Evolutionary conservation across 1,284 basidiomycete genomes (phyloP), one percentile per base, ranked within the genome.

Genomic region (Leucoagaricus sp.): DNA sequence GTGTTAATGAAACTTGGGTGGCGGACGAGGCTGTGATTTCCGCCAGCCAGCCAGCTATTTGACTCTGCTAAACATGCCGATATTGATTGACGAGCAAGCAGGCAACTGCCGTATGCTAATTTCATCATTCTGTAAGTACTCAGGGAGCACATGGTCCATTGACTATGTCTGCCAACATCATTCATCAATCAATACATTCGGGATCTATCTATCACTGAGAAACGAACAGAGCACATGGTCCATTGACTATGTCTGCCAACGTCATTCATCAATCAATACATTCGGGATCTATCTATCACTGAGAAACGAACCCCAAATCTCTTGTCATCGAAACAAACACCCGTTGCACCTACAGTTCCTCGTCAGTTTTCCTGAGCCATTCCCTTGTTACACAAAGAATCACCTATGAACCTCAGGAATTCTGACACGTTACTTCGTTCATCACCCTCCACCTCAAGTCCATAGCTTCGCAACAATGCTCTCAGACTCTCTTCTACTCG

Each of bases 321-420:
- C 25, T 28, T 23, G 6, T 23, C 45, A 42, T 46, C 52, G 15
- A 51, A 29, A 45, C 36, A 40, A 9, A 46, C 40, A 33, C 28
- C 10, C n/a, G 34, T 57, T 45, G 41, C 34, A 19, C 53, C 41
- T 33, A 26, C 17, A 21, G 9, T 5, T 13, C 48, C 12, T 31
- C 23, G 29, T 28, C 45, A 40, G 25, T 49, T 31, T 28, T 40
- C 44, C 28, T 28, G 36, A 6, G 53, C 54, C 9, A 58, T 48
- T 17, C 59, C 58, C 17, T 57, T 41, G n/a, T 49, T n/a, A 31
- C 31, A 28, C n/a, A 34, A 21, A 45, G 33, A 58, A 73, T 63
- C 58, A 81, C 83, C 83, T 55, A 84, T 80, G 63, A 82, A 78
- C 28, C 72, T 67, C 69, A 85, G 73, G 64, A 85, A 84, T n/a